These are phyloP conservation scores for Trametes coccinea DNA, from an alignment of 768 basidiomycete species.

Conservation along the genomic window DNA sequence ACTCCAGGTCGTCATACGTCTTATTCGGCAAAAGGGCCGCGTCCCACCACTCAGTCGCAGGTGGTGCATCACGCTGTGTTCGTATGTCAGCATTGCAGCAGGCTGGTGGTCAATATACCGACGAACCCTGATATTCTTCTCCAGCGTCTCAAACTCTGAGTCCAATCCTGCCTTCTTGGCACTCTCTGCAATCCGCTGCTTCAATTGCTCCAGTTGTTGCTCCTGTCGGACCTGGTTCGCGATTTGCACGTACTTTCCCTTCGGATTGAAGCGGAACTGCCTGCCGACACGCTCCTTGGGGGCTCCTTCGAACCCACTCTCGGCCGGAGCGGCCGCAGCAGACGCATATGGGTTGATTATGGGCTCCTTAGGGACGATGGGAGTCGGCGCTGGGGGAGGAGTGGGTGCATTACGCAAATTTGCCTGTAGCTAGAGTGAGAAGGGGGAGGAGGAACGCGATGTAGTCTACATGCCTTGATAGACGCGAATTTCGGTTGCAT, in stretches of 20 bases:
- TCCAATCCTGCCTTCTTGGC: slow-evolving; percentile 93
- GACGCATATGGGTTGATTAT: slow-evolving; percentile 79
- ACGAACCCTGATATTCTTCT: slow-evolving; percentile 83
- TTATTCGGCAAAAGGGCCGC: slow-evolving; percentile 77
- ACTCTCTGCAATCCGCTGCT: slow-evolving; percentile 90
- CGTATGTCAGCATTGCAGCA: not conserved
- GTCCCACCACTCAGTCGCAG: slow-evolving; percentile 98
- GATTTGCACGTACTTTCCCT: slow-evolving; percentile 85
- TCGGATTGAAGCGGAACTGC: slow-evolving; percentile 83
- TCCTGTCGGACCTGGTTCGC: slow-evolving; percentile 74
- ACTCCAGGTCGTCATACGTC: slow-evolving; percentile 72
- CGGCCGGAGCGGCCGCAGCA: slow-evolving; percentile 45
- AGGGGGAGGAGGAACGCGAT: not conserved
- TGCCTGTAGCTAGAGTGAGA: slow-evolving; percentile 43
- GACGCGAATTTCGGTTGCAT: slow-evolving; percentile 99
- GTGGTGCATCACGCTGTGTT: slow-evolving; percentile 78
- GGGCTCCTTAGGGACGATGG: slow-evolving; percentile 41
- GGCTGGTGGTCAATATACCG: not conserved
- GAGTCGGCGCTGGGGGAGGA: slow-evolving; percentile 47
- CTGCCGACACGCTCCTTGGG: slow-evolving; percentile 71
- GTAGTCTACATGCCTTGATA: slow-evolving; percentile 61
- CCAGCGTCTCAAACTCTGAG: slow-evolving; percentile 87
- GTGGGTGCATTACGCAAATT: slow-evolving; percentile 78
- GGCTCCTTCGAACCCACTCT: slow-evolving; percentile 69
- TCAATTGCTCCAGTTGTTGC: slow-evolving; percentile 83